These are phyloP conservation scores for Metschnikowia peoriensis DNA, from an alignment of 805 yeast genomes.

Conservation along the genomic window DNA sequence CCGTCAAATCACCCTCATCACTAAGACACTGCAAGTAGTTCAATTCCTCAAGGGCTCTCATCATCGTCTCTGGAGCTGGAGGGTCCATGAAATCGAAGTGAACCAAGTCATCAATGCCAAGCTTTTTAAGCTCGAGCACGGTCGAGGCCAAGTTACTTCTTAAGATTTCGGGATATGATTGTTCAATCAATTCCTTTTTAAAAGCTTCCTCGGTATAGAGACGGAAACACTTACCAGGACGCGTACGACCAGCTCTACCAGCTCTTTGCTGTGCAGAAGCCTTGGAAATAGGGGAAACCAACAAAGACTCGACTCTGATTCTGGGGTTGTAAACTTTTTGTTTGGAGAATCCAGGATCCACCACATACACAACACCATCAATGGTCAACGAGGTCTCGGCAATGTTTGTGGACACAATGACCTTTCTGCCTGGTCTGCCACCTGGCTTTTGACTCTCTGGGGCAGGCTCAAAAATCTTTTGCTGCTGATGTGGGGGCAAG, in stretches of 20 bases:
- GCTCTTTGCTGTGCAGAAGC: slow-evolving; percentile 99
- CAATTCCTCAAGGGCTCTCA: slow-evolving; percentile 95
- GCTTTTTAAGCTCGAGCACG: slow-evolving; percentile 86
- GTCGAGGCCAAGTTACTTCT: slow-evolving; percentile 89
- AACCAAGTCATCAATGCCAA: slow-evolving; percentile 93
- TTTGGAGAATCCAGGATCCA: slow-evolving; percentile 95
- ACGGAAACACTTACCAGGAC: slow-evolving; percentile 97
- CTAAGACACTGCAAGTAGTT: slow-evolving; percentile 86
- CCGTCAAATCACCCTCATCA: slow-evolving; percentile 88
- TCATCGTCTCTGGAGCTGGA: slow-evolving; percentile 99
- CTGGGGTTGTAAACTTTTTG: slow-evolving; percentile 97
- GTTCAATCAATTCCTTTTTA: slow-evolving; percentile 89
- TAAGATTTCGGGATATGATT: slow-evolving; percentile 93
- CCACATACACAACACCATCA: slow-evolving; percentile 96
- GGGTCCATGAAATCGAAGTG: slow-evolving; percentile 99
- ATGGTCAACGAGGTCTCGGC: slow-evolving; percentile 98
- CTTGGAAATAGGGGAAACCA: slow-evolving; percentile 94
- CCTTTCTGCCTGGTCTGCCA: slow-evolving; percentile 93
- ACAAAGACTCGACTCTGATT: slow-evolving; percentile 88
- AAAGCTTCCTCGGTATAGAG: slow-evolving; percentile 96
- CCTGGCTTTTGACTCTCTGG: slow-evolving; percentile 67
- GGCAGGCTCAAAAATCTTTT: slow-evolving; percentile 88
- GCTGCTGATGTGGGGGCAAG: slow-evolving; percentile 93
- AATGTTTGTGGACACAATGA: slow-evolving; percentile 88
- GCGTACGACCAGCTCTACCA: slow-evolving; percentile 99